Conservation (phyloP, 352 stramenopile genomes). For the Globisporangium canariense region DNA sequence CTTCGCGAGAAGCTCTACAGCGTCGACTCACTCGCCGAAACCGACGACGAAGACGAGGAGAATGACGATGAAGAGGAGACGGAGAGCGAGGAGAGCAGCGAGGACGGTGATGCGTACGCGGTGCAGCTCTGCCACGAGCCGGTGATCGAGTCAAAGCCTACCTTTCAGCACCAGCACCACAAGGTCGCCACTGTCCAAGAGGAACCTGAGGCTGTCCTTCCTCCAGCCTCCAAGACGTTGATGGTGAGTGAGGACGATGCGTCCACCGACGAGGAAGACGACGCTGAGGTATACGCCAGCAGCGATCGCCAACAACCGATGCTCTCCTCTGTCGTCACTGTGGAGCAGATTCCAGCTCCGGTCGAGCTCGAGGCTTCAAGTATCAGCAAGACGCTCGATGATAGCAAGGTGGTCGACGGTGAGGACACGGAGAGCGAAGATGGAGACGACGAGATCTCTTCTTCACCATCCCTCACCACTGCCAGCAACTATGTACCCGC, state of each 20-base stretch:
- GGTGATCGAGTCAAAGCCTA: neutral
- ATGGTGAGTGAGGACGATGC: neutral
- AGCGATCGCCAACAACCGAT: too few species aligned
- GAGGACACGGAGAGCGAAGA: constrained; percentile 21
- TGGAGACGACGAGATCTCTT: neutral
- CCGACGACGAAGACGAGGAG: constrained; percentile 31
- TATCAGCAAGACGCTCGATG: neutral
- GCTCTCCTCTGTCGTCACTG: neutral
- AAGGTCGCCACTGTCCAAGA: constrained; percentile 8
- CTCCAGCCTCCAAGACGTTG: neutral
- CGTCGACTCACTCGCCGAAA: constrained; percentile 32
- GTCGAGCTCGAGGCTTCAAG: neutral
- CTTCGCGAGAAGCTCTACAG: constrained; percentile 30
- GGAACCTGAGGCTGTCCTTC: neutral
- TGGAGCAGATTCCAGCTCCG: neutral
- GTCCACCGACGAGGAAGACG: too few species aligned
- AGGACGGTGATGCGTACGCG: constrained; percentile 13
- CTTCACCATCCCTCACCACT: neutral
- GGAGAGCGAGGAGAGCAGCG: constrained; percentile 27
- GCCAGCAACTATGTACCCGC: neutral
- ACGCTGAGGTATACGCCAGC: too few species aligned
- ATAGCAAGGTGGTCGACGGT: constrained; percentile 1
- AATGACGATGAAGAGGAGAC: constrained; percentile 22
- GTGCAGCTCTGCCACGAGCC: constrained; percentile 18
- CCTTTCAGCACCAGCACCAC: neutral